Percentiles rank a stretch among this genome's conserved stretches.
phyloP scores from a whole-genome alignment of 305 asterid species.

The Solanum hybrid region DNA sequence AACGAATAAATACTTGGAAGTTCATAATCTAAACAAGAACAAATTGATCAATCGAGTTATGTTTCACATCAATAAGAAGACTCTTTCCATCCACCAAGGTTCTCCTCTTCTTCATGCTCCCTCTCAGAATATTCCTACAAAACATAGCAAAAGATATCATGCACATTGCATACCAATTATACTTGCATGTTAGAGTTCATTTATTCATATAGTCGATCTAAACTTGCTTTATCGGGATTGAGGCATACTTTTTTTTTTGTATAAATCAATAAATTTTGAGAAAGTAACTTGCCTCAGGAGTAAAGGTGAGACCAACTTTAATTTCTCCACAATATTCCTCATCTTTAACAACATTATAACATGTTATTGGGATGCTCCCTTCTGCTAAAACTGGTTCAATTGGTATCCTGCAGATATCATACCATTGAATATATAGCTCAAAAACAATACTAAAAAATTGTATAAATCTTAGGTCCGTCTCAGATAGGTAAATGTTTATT shows the following conservation, averaged over 20 bases:
- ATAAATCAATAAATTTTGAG: not conserved
- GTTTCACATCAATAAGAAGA: constrained; percentile 21
- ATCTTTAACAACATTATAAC: constrained; percentile 62
- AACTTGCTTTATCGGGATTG: not conserved
- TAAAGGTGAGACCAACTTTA: constrained; percentile 64
- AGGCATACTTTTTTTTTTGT: not conserved
- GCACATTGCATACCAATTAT: not conserved
- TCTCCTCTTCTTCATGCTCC: constrained; percentile 20
- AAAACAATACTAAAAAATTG: not conserved
- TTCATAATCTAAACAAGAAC: not conserved
- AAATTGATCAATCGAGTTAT: not conserved
- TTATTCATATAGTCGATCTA: not conserved
- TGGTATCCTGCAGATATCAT: constrained; percentile 33
- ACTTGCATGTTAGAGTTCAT: not conserved
- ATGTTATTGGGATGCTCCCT: constrained; percentile 38
- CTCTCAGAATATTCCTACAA: constrained; percentile 15
- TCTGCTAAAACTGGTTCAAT: constrained; percentile 41
- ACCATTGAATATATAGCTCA: not conserved
- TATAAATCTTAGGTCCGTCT: not conserved
- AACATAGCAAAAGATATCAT: not conserved
- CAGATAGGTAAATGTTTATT: not conserved
- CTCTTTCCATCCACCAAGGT: constrained; percentile 35
- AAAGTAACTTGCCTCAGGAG: constrained; percentile 30
- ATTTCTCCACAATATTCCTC: constrained; percentile 67
- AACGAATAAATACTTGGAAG: not conserved